Evolutionary conservation across 805 yeast species (phyloP).

Genomic region (Yamadazyma olivae): DNA sequence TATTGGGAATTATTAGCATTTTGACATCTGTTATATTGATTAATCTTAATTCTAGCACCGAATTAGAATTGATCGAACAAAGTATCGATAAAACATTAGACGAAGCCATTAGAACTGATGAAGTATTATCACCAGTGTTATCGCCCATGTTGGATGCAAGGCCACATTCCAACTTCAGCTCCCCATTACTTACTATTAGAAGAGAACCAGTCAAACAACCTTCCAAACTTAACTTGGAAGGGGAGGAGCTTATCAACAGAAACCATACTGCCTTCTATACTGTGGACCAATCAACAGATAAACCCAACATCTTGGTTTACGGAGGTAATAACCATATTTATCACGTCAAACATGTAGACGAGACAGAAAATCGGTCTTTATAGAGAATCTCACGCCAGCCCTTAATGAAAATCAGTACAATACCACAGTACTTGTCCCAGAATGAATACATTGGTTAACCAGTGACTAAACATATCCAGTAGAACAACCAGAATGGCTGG

Average conservation of each 20-base stretch:
- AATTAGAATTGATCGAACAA: constrained; percentile 42
- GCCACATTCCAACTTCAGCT: constrained; percentile 8
- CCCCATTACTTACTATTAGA: constrained; percentile 11
- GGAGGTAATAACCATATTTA: constrained; percentile 14
- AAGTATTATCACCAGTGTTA: constrained; percentile 42
- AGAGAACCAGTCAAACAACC: constrained; percentile 5
- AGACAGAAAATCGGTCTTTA: too few relatives aligned
- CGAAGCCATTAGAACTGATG: constrained; percentile 46
- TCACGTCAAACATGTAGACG: constrained; percentile 10
- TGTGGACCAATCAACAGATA: constrained; percentile 3
- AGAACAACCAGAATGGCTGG: too few relatives aligned
- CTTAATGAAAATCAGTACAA: too few relatives aligned
- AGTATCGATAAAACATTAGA: constrained; percentile 48
- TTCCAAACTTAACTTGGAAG: constrained; percentile 10
- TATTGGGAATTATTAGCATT: constrained; percentile 46
- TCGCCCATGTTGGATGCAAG: constrained; percentile 36
- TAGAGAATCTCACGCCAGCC: too few relatives aligned
- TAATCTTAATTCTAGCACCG: constrained; percentile 40
- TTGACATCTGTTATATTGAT: constrained; percentile 45
- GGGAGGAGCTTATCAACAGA: constrained; percentile 10
- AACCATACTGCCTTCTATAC: constrained; percentile 13
- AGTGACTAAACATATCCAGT: too few relatives aligned
- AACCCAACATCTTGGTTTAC: constrained; percentile 5
- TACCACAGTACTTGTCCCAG: too few relatives aligned
- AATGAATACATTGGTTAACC: too few relatives aligned